phyloP scores from a whole-genome alignment of 2,329 filamentous ascomycete species.

The Incumbomyces delicatus region DNA sequence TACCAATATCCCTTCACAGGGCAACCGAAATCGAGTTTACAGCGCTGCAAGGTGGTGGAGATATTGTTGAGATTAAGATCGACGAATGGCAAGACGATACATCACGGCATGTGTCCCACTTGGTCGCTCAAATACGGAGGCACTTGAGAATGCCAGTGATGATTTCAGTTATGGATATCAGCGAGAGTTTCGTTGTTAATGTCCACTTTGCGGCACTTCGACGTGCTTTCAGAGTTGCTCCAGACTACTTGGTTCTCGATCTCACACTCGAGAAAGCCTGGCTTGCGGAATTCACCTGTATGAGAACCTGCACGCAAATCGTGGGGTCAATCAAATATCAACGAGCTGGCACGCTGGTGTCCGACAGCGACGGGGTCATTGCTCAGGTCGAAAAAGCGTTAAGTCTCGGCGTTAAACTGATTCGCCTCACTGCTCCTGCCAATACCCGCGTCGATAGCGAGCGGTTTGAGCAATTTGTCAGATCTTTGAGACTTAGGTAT shows the following conservation, averaged over 20 bases:
- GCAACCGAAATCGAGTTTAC: constrained; percentile 34
- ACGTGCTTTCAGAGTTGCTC: constrained; percentile 31
- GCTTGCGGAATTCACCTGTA: constrained; percentile 21
- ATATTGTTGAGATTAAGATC: constrained; percentile 52
- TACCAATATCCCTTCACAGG: constrained; percentile 29
- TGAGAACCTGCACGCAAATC: constrained; percentile 31
- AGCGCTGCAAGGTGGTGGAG: constrained; percentile 48
- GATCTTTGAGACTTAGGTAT: constrained; percentile 26
- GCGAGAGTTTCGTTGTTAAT: constrained; percentile 6
- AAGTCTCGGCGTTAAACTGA: constrained; percentile 29
- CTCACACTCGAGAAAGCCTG: constrained; percentile 25
- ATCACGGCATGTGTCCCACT: constrained; percentile 42
- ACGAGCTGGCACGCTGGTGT: not conserved
- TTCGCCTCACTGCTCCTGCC: constrained; percentile 28
- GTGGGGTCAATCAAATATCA: constrained; percentile 25
- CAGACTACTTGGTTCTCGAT: constrained; percentile 32
- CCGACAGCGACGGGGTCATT: constrained; percentile 9
- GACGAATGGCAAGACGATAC: constrained; percentile 47
- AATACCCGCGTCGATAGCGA: constrained; percentile 30
- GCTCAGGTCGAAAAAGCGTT: constrained; percentile 28
- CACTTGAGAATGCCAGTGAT: constrained; percentile 49
- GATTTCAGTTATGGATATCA: constrained; percentile 40
- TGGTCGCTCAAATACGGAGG: constrained; percentile 49
- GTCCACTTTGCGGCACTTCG: constrained; percentile 29
- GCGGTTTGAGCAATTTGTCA: constrained; percentile 28